A percentile compares a stretch with the other conserved stretches of the same genome.
Conservation (phyloP, 139 green algal species). For the Penium margaritaceum region DNA sequence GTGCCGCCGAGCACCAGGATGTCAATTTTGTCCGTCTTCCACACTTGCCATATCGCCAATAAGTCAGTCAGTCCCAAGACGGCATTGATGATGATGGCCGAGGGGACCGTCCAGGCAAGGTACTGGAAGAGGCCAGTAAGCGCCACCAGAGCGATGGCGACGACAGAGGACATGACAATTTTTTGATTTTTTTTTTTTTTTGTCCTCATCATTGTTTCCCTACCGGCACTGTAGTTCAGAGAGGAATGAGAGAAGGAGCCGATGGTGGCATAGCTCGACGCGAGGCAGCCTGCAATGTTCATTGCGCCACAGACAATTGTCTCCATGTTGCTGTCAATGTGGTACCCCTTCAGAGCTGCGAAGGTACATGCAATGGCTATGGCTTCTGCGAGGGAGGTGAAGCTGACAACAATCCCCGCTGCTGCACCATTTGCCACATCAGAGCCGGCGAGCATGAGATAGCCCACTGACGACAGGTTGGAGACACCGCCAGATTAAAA, state of each 20-base stretch:
- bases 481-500: constrained; percentile 20
- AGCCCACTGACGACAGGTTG: constrained; percentile 2
- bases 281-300: constrained; percentile 26
- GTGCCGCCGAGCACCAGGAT: constrained; percentile 22
- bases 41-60: constrained; percentile 21
- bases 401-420: constrained; percentile 5
- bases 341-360: constrained; percentile 28
- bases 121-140: constrained; percentile 29
- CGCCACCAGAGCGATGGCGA: constrained; percentile 26
- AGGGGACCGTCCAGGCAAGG: constrained; percentile 15
- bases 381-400: constrained; percentile 27
- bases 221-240: constrained; percentile 22
- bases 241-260: constrained; percentile 39
- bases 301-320: constrained; percentile 23
- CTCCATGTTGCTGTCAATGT: constrained; percentile 41
- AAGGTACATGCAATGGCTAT: constrained; percentile 38
- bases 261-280: constrained; percentile 27
- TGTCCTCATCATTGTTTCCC: constrained; percentile 20
- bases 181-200: too few species aligned
- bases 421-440: not conserved
- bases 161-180: constrained; percentile 25
- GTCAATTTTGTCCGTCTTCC: constrained; percentile 40
- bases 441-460: not conserved
- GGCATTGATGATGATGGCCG: constrained; percentile 37
- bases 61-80: constrained; percentile 20